Evolutionary conservation across 345 rosid genomes (phyloP).

Genomic region (Stellera chamaejasme): DNA sequence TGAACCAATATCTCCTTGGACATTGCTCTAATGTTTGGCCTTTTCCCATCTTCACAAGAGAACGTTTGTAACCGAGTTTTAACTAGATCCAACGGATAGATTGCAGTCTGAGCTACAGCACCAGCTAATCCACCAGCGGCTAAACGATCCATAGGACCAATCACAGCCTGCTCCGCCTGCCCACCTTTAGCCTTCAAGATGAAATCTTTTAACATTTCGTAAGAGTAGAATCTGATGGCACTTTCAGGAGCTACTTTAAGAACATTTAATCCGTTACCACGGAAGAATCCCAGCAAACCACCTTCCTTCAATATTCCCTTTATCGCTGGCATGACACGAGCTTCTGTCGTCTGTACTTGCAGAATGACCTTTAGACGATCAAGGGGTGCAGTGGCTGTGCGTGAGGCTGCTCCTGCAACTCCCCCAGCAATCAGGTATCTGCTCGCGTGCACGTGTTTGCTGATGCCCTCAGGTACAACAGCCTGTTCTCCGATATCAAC

Average conservation of each 20-base stretch:
- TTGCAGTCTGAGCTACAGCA: conserved; percentile 82
- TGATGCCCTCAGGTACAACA: conserved; percentile 76
- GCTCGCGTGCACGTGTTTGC: conserved; percentile 63
- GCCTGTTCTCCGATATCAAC: conserved; percentile 91
- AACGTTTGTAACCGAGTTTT: conserved; percentile 86
- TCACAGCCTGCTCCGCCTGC: conserved; percentile 35
- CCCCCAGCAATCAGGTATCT: conserved; percentile 88
- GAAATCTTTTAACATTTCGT: conserved; percentile 59
- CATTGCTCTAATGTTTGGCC: conserved; percentile 47
- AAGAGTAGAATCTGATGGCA: conserved; percentile 75
- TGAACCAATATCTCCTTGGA: conserved; percentile 67
- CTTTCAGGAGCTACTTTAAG: conserved; percentile 93
- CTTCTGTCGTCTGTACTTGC: conserved; percentile 68
- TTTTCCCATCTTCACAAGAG: conserved; percentile 51
- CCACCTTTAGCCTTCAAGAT: conserved; percentile 43
- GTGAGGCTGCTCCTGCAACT: conserved; percentile 84
- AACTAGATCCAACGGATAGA: conserved; percentile 88
- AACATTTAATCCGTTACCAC: conserved; percentile 82
- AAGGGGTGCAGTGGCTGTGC: conserved; percentile 85
- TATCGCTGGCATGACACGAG: conserved; percentile 52
- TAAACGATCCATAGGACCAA: conserved; percentile 59
- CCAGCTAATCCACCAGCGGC: conserved; percentile 89
- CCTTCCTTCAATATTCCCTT: conserved; percentile 60
- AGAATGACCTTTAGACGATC: conserved; percentile 80
- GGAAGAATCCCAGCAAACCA: conserved; percentile 54